Evolutionary conservation across 2,329 filamentous ascomycete species (phyloP).

Genomic region (Myriangium duriaei): DNA sequence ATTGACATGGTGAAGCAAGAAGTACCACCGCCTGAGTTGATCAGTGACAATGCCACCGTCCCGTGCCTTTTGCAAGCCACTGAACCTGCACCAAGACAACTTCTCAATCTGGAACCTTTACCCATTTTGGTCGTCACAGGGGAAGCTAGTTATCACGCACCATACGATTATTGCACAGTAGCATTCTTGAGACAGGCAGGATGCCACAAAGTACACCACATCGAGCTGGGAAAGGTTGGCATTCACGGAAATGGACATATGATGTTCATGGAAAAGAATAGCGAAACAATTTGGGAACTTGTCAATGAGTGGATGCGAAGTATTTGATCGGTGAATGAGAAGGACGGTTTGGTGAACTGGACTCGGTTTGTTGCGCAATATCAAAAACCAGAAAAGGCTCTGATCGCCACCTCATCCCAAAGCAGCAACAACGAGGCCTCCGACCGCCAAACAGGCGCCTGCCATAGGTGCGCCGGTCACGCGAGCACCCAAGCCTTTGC

Average conservation of each 20-base stretch:
- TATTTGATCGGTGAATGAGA: no score
- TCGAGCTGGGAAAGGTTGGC: conserved; percentile 31
- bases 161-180: conserved; percentile 44
- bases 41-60: conserved; percentile 16
- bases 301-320: conserved; percentile 28
- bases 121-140: conserved; percentile 39
- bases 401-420: no score
- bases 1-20: conserved; percentile 16
- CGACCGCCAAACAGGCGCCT: no score
- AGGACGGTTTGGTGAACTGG: no score
- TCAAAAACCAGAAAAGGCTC: no score
- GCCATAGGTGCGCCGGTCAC: no score
- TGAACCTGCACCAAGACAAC: conserved; percentile 26
- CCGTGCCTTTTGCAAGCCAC: conserved; percentile 28
- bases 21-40: conserved; percentile 16
- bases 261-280: conserved; percentile 43
- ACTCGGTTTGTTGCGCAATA: no score
- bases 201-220: conserved; percentile 27
- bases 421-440: no score
- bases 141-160: conserved; percentile 42
- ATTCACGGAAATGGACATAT: conserved; percentile 46
- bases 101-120: conserved; percentile 38
- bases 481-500: no score
- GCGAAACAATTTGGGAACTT: conserved; percentile 28
- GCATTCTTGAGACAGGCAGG: conserved; percentile 42